Evolutionary conservation across 2,329 filamentous ascomycete species (phyloP), one percentile per base, ranked within the genome.

Genomic region (Epichloe sp.): DNA sequence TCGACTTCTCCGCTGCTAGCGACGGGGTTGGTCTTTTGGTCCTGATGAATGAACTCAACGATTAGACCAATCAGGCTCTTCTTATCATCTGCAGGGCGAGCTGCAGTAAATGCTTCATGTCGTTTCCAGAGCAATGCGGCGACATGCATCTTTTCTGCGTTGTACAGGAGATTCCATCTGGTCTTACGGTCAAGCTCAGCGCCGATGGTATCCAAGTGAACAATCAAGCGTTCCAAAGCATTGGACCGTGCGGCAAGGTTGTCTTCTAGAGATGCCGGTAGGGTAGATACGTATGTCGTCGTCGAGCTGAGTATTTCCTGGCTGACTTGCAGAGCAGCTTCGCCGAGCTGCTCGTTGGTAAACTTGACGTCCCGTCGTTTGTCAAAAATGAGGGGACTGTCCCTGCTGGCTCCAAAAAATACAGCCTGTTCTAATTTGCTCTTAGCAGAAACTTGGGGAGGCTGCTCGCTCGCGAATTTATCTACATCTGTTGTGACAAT

Each of bases 401-500:
- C 82, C 55, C 83, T 77, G 62, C 86, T 82, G 46, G 80, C 81
- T 2, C 90, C 90, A 63, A 88, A 97, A 97, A 96, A 97, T 1
- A 97, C 86, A 2, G 90, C 90, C 68, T 98, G 90, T 62, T 96
- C 88, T 41, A 98, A 76, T 67, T 93, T 95, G 68, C 82, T 87
- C 68, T 88, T 93, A 6, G 88, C 86, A 1, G 86, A 90, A 15
- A 95, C 79, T 57, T 73, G 68, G 1, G 79, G 80, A 4, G 79
- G 73, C 49, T 70, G 68, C 49, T 78, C 76, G 54, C 76, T 78
- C 12, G 73, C 73, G 59, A 84, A 82, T 53, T 75, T 78, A 55
- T 80, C 75, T 44, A 79, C 69, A 48, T 83, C 78, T 7, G 75
- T 74, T 19, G 78, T 74, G 17, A 78, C 71, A 42, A 85, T 66